Evolutionary conservation across 257 asterid genomes (phyloP), one percentile per base, ranked within the genome.

Genomic region (Euphrasia confusa): DNA sequence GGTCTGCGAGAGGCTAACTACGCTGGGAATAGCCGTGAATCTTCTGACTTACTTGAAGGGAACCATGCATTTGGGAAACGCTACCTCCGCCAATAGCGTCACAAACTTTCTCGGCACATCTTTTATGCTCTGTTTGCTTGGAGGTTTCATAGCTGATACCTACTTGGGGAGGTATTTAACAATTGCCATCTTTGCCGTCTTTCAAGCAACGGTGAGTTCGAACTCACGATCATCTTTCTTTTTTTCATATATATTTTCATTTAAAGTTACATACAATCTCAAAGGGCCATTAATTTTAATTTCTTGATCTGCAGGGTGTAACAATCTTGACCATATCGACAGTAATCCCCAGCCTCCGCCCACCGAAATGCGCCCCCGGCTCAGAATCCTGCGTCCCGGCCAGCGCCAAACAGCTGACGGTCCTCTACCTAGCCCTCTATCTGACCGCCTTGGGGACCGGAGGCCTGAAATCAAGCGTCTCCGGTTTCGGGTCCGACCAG

Each of bases 31-130:
- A 50, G 97, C 96, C 0, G 95, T 90, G 15, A 90, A 90, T 72
- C 71, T 90, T 30, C 90, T 90, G 56, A 90, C 96, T 0, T 90
- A 90, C 33, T 67, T 90, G 77, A 87, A 92, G 0, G 79, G 81
- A 2, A 90, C 97, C 53, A 90, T 90, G 97, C 96, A 90, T 66
- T 74, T 87, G 80, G 96, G 97, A 24, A 87, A 82, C 73, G 96
- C 97, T 0, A 59, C 11, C 60, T 75, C 97, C 4, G 96, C 95
- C 9, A 90, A 90, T 44, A 81, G 74, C 4, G 94, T 83, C 18
- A 90, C 97, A 3, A 87, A 90, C 72, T 90, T 90, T 50, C 88
- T 90, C 33, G 97, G 97, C 39, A 90, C 93, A 13, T 90, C 96
- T 28, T 90, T 87, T 68, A 87, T 85, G 95, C 83, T 90, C 3